Conservation (phyloP, 192 early-diverging fungal species). For the Podila epigama region DNA sequence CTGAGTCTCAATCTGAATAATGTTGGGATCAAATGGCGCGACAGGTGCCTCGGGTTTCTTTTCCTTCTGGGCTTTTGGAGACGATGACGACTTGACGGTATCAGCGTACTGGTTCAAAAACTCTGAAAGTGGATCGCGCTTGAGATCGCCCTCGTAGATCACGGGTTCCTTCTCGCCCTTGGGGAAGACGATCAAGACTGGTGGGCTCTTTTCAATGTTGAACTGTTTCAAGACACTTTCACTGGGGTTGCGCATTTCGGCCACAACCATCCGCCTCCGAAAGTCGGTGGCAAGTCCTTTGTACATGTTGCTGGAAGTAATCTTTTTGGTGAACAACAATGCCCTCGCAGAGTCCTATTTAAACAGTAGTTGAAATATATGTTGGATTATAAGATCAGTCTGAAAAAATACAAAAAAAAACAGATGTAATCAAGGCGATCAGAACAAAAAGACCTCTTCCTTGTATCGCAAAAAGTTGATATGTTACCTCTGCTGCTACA, state of each 20-base stretch:
- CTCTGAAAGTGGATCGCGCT: constrained; percentile 64
- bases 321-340: constrained; percentile 81
- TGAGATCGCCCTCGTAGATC: constrained; percentile 70
- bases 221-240: constrained; percentile 59
- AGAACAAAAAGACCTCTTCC: too few species aligned
- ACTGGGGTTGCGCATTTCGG: constrained; percentile 69
- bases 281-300: constrained; percentile 86
- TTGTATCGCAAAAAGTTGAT: too few species aligned
- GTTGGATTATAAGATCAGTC: not conserved
- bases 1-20: constrained; percentile 48
- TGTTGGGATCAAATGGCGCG: constrained; percentile 34
- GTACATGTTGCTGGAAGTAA: constrained; percentile 80
- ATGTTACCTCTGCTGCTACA: constrained; percentile 59
- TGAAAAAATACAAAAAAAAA: too few species aligned
- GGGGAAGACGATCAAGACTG: constrained; percentile 73
- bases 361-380: not conserved
- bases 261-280: constrained; percentile 72
- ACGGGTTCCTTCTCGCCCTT: constrained; percentile 54
- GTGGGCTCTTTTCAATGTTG: constrained; percentile 67
- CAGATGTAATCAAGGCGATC: too few species aligned
- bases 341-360: constrained; percentile 66
- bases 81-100: constrained; percentile 17
- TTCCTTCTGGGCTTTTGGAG: constrained; percentile 19
- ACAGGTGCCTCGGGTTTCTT: constrained; percentile 5
- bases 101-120: constrained; percentile 71